Evolutionary conservation across 495 filamentous ascomycete genomes (phyloP).

Genomic region (Daldinia childiae): DNA sequence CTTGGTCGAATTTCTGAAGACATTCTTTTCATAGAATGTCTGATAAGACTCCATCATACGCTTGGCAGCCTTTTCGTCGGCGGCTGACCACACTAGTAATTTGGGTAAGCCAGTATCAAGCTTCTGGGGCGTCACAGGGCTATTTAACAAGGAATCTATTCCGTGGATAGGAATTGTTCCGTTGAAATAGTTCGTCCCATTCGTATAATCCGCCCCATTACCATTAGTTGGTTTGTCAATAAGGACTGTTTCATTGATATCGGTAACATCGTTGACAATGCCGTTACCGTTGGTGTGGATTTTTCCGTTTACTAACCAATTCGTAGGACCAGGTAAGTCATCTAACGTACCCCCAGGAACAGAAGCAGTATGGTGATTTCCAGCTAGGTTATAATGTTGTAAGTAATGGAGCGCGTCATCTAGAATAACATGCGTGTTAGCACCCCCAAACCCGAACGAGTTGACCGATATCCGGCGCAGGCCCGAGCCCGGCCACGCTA

Average conservation of each 20-base stretch:
- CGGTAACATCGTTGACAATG: not conserved
- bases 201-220: slow-evolving; percentile 3
- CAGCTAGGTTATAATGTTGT: not conserved
- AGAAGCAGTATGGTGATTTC: slow-evolving; percentile 3
- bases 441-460: slow-evolving; percentile 67
- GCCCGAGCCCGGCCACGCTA: slow-evolving; percentile 40
- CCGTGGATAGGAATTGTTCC: not conserved
- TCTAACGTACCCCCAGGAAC: not conserved
- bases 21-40: slow-evolving; percentile 12
- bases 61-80: slow-evolving; percentile 31
- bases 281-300: not conserved
- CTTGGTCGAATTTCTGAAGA: not conserved
- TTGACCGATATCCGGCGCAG: slow-evolving; percentile 60
- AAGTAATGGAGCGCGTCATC: slow-evolving; percentile 50
- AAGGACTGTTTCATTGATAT: not conserved
- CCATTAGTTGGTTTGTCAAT: not conserved
- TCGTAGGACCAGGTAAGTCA: not conserved
- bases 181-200: slow-evolving; percentile 8
- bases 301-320: not conserved
- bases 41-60: slow-evolving; percentile 20
- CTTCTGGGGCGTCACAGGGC: not conserved
- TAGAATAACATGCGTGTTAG: slow-evolving; percentile 65
- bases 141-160: not conserved
- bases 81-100: slow-evolving; percentile 14
- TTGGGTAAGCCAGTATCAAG: not conserved